These are phyloP conservation scores for Psilocybe subaeruginosa DNA, from an alignment of 768 basidiomycete genomes.

Conservation along the genomic window DNA sequence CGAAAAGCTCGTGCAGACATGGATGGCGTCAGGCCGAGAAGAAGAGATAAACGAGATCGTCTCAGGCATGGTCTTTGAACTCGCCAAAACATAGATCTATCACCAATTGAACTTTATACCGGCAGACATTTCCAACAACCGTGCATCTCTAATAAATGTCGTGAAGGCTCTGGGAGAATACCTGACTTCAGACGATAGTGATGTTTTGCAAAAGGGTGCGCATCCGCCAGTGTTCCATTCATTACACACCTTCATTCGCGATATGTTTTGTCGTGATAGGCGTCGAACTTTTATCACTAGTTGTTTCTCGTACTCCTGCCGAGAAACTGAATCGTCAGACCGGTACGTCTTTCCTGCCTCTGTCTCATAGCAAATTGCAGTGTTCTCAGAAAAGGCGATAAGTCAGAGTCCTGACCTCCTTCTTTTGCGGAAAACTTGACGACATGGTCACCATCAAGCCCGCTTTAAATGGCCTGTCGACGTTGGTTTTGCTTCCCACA, in stretches of 20 bases:
- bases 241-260: not conserved
- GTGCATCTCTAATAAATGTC: constrained; percentile 67
- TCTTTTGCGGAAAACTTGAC: constrained; percentile 86
- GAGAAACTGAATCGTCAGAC: constrained; percentile 78
- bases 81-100: constrained; percentile 6
- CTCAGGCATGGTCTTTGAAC: constrained; percentile 48
- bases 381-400: constrained; percentile 6
- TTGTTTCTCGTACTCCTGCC: constrained; percentile 63
- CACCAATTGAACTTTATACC: constrained; percentile 18
- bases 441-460: constrained; percentile 86
- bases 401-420: constrained; percentile 84
- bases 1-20: constrained; percentile 64
- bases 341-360: constrained; percentile 49
- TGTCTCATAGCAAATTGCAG: not conserved
- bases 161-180: constrained; percentile 89
- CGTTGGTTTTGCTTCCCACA: constrained; percentile 62
- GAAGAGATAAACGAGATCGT: constrained; percentile 62
- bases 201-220: constrained; percentile 77
- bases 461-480: constrained; percentile 74
- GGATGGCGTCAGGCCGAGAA: constrained; percentile 68
- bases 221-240: not conserved
- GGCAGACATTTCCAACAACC: constrained; percentile 53
- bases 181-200: constrained; percentile 84
- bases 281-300: constrained; percentile 77
- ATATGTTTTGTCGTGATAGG: constrained; percentile 47